Conservation (phyloP, 768 basidiomycete genomes). For the Clathrus columnatus region DNA sequence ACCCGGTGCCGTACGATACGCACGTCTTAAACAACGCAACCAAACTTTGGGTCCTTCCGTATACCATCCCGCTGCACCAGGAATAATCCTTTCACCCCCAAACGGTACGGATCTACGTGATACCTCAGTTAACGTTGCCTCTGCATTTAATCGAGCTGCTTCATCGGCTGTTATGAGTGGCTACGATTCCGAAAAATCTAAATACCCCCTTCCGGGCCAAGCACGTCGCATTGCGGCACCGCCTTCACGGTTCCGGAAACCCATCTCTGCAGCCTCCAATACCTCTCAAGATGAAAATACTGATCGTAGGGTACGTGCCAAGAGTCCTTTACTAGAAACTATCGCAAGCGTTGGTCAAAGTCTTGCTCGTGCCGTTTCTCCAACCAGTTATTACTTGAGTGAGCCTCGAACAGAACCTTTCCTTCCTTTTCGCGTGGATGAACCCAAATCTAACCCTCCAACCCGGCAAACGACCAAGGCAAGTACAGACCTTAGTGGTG, state of each 20-base stretch:
- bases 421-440: slow-evolving; percentile 15
- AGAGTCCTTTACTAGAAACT: slow-evolving; percentile 51
- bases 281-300: slow-evolving; percentile 4
- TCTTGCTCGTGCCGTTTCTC: slow-evolving; percentile 40
- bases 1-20: slow-evolving; percentile 37
- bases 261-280: neutral
- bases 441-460: slow-evolving; percentile 27
- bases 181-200: slow-evolving; percentile 3
- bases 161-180: slow-evolving; percentile 14
- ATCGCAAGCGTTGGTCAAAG: slow-evolving; percentile 39
- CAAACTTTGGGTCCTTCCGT: slow-evolving; percentile 20
- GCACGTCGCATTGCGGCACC: slow-evolving; percentile 53
- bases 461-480: slow-evolving; percentile 8
- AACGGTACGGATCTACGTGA: slow-evolving; percentile 70
- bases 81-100: slow-evolving; percentile 29
- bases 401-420: slow-evolving; percentile 44
- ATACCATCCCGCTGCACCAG: slow-evolving; percentile 19
- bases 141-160: slow-evolving; percentile 70
- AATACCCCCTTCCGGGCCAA: slow-evolving; percentile 12
- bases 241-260: slow-evolving; percentile 25
- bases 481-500: slow-evolving; percentile 14
- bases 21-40: slow-evolving; percentile 38
- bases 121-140: slow-evolving; percentile 81
- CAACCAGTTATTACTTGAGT: slow-evolving; percentile 54
- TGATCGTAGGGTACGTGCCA: slow-evolving; percentile 39